Percentiles rank a stretch among this genome's conserved stretches.
Conservation (phyloP, 176 grass and related monocot species). For the Carex pumila region DNA sequence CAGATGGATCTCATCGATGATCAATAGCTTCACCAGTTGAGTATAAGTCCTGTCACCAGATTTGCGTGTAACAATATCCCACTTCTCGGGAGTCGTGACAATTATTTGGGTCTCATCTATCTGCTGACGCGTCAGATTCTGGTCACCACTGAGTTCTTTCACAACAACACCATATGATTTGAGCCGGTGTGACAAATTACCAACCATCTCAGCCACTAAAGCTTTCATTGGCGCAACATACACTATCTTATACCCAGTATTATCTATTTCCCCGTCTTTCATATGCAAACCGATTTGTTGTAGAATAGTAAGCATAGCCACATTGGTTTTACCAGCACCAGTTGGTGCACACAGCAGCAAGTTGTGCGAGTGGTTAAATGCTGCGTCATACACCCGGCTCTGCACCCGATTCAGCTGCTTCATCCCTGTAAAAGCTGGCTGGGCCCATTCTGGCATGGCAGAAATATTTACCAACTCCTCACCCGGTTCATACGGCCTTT, state of each 20-base stretch:
- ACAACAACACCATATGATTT: slow-evolving; percentile 60
- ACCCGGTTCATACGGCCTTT: slow-evolving; percentile 41
- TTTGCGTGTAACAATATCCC: slow-evolving; percentile 96
- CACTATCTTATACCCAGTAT: slow-evolving; percentile 86
- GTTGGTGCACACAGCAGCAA: slow-evolving; percentile 86
- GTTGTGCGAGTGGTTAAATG: slow-evolving; percentile 74
- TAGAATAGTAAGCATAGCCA: slow-evolving; percentile 87
- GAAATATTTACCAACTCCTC: slow-evolving; percentile 94
- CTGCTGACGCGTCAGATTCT: slow-evolving; percentile 76
- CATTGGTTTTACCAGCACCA: slow-evolving; percentile 96
- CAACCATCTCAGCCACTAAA: slow-evolving; percentile 93
- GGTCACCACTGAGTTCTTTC: slow-evolving; percentile 89
- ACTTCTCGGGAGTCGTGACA: slow-evolving; percentile 96
- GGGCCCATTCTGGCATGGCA: slow-evolving; percentile 60
- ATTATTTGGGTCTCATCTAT: slow-evolving; percentile 99
- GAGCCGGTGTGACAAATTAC: slow-evolving; percentile 66
- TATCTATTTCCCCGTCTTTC: slow-evolving; percentile 72
- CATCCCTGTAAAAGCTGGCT: slow-evolving; percentile 73
- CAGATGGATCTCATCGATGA: slow-evolving; percentile 95
- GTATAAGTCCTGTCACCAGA: slow-evolving; percentile 96
- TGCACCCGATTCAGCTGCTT: slow-evolving; percentile 86
- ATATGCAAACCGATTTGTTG: slow-evolving; percentile 80
- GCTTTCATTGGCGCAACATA: slow-evolving; percentile 99
- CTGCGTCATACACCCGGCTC: slow-evolving; percentile 83
- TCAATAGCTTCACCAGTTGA: slow-evolving; percentile 86